Percentiles rank a stretch among this genome's conserved stretches.
phyloP scores from a whole-genome alignment of 2,329 filamentous ascomycete genomes.

The Rhynchosporium agropyri region DNA sequence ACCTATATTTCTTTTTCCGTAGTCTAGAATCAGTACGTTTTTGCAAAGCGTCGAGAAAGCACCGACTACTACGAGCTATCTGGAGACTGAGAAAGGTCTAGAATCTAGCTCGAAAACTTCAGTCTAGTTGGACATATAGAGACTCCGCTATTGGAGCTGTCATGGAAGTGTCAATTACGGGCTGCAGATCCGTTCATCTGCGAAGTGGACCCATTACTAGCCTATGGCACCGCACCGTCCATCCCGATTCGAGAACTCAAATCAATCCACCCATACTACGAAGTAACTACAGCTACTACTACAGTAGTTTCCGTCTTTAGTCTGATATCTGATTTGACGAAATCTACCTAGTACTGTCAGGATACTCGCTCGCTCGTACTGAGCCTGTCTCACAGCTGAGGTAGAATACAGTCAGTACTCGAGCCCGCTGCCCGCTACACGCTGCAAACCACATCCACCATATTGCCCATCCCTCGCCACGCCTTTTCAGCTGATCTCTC shows the following conservation, averaged over 20 bases:
- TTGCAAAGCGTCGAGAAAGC: background rate
- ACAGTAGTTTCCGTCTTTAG: slow-evolving; percentile 7
- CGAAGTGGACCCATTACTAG: slow-evolving; percentile 4
- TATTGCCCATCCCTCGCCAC: slow-evolving; percentile 5
- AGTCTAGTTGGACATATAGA: background rate
- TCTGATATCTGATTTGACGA: slow-evolving; percentile 3
- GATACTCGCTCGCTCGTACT: background rate
- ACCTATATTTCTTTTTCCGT: background rate
- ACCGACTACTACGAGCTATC: background rate
- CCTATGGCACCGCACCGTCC: background rate
- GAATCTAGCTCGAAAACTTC: background rate
- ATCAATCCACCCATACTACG: background rate
- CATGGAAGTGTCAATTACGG: background rate
- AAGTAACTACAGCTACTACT: background rate
- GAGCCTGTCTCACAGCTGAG: background rate
- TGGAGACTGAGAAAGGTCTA: background rate
- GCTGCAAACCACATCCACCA: slow-evolving; percentile 6
- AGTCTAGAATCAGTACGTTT: background rate
- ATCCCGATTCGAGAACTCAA: slow-evolving; percentile 9
- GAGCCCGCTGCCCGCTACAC: too few species aligned
- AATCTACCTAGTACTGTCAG: too few species aligned
- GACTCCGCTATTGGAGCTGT: background rate
- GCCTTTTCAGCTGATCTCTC: background rate
- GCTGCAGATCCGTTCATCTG: slow-evolving; percentile 9
- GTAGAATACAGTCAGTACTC: background rate